Percentiles rank a stretch among this genome's conserved stretches.
These are phyloP conservation scores for Alternaria dauci DNA, from an alignment of 2,329 filamentous ascomycete species.

Conservation along the genomic window DNA sequence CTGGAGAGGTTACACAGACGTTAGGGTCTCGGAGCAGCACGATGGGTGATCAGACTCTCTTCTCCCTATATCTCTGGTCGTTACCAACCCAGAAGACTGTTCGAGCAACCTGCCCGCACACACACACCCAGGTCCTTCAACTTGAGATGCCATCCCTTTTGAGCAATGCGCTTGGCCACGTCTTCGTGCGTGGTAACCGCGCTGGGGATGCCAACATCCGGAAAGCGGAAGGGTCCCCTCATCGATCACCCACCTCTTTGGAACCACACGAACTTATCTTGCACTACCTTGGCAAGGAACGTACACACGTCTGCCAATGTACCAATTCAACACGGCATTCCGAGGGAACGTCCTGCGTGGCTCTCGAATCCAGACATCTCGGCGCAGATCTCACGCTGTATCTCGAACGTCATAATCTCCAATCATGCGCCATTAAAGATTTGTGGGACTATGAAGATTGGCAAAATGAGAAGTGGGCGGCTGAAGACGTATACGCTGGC, in stretches of 20 bases:
- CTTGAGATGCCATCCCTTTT: neutral
- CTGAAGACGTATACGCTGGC: constrained; percentile 8
- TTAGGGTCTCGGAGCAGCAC: neutral
- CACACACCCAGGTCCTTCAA: neutral
- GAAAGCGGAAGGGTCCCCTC: constrained; percentile 3
- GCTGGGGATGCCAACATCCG: constrained; percentile 16
- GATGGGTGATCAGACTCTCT: neutral
- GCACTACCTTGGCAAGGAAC: constrained; percentile 12
- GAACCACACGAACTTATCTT: neutral
- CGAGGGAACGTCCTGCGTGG: neutral
- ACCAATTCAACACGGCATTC: constrained; percentile 4
- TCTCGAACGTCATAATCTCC: constrained; percentile 14
- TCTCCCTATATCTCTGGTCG: neutral
- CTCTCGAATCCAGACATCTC: constrained; percentile 12
- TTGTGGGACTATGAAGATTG: neutral
- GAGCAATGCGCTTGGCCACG: neutral
- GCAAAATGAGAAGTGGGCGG: constrained; percentile 7
- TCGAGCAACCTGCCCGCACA: neutral
- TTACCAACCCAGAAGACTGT: neutral
- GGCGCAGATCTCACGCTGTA: constrained; percentile 16
- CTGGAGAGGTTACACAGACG: neutral
- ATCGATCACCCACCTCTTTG: neutral
- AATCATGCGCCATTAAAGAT: constrained; percentile 8
- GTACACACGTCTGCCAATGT: constrained; percentile 15
- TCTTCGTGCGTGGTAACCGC: constrained; percentile 17